Percentiles rank a stretch among this genome's conserved stretches.
phyloP scores from a whole-genome alignment of 2,329 filamentous ascomycete genomes.

The Alternaria conjuncta region DNA sequence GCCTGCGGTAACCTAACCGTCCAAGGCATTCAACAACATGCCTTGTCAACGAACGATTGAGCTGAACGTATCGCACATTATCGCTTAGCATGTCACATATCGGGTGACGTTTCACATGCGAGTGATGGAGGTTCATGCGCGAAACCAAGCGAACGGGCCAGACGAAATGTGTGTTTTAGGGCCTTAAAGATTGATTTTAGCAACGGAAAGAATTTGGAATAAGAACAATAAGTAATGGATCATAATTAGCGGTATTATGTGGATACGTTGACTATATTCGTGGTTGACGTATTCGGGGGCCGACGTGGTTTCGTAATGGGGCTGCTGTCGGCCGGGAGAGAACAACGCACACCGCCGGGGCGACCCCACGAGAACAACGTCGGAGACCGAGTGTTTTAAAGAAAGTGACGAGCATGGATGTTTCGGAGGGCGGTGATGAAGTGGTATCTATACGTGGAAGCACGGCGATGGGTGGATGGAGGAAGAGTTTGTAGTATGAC shows the following conservation, averaged over 20 bases:
- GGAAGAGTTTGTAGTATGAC: background rate
- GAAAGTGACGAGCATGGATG: background rate
- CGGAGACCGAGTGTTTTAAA: background rate
- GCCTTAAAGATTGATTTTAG: background rate
- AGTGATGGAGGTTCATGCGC: background rate
- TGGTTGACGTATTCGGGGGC: background rate
- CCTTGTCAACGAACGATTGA: background rate
- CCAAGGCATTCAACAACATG: background rate
- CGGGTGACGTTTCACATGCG: background rate
- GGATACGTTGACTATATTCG: background rate
- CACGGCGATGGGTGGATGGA: background rate
- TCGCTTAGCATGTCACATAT: background rate
- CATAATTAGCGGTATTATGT: slow-evolving; percentile 9
- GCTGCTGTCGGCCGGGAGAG: background rate
- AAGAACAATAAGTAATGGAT: background rate
- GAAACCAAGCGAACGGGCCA: background rate
- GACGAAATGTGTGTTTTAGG: background rate
- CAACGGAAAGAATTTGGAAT: background rate
- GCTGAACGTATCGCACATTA: background rate
- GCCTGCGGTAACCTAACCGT: background rate
- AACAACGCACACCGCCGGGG: background rate
- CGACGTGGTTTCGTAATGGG: slow-evolving; percentile 1
- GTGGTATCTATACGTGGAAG: background rate
- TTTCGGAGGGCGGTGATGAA: background rate
- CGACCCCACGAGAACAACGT: background rate